A percentile compares a stretch with the other conserved stretches of the same genome.
Conservation (phyloP, 768 basidiomycete genomes). For the Amanita rimosa region DNA sequence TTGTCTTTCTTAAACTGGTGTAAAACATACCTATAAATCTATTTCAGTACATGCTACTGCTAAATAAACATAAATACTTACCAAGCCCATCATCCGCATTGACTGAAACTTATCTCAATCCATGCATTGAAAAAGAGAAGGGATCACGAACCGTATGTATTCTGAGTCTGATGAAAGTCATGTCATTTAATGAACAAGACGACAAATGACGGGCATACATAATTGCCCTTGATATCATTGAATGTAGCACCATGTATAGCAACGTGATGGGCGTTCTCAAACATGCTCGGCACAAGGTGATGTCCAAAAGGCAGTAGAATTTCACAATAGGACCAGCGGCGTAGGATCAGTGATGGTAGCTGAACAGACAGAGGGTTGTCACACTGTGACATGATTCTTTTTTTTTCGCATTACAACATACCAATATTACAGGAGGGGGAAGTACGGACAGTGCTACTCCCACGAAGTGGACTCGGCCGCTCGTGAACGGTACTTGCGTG, state of each 20-base stretch:
- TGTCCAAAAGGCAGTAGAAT: no score
- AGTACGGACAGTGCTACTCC: no score
- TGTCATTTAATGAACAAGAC: neutral
- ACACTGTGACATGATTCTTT: no score
- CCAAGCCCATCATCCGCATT: neutral
- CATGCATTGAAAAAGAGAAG: neutral
- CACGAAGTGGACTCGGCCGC: no score
- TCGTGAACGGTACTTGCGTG: no score
- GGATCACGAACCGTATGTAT: neutral
- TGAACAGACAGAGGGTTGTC: no score
- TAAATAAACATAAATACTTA: neutral
- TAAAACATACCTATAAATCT: neutral
- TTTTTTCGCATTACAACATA: no score
- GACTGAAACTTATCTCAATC: neutral
- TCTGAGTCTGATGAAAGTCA: neutral
- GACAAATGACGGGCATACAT: neutral
- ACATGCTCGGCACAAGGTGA: neutral
- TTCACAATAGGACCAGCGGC: no score
- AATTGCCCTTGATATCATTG: neutral
- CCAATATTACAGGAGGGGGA: no score
- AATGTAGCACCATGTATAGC: neutral
- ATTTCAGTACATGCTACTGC: neutral
- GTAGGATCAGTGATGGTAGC: no score
- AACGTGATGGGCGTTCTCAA: neutral
- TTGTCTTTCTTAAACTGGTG: neutral